phyloP scores from a whole-genome alignment of 2,329 filamentous ascomycete species.

The Chrysoporthe deuterocubensis region DNA sequence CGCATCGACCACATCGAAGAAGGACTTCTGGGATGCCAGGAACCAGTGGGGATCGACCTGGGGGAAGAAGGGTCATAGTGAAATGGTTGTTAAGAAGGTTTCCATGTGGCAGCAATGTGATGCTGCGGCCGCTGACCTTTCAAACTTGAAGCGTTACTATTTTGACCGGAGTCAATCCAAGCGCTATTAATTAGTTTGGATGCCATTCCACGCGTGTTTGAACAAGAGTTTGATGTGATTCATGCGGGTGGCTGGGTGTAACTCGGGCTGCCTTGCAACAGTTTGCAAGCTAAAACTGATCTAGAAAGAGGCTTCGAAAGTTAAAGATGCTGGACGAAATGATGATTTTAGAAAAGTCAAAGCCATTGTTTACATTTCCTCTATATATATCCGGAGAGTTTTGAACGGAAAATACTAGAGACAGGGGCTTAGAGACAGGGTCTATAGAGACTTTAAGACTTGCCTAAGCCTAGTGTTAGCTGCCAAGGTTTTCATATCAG shows the following conservation, averaged over 20 bases:
- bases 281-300: background rate
- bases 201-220: background rate
- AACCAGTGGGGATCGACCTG: constrained; percentile 16
- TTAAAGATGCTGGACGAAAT: background rate
- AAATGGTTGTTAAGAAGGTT: constrained; percentile 14
- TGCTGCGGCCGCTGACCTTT: constrained; percentile 1
- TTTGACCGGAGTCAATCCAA: too few relatives aligned
- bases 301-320: background rate
- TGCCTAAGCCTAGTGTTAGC: too few relatives aligned
- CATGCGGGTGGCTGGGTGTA: background rate
- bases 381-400: too few relatives aligned
- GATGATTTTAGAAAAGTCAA: background rate
- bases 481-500: too few relatives aligned
- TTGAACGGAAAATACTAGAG: too few relatives aligned
- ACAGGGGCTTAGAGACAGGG: too few relatives aligned
- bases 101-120: constrained; percentile 29
- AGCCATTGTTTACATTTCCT: background rate
- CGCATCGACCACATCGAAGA: constrained; percentile 16
- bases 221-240: background rate
- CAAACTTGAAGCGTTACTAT: background rate
- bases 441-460: too few relatives aligned
- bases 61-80: constrained; percentile 5
- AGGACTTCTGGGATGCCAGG: constrained; percentile 27
- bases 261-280: background rate
- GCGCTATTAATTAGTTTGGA: too few relatives aligned